Conservation (phyloP, 2,329 filamentous ascomycete species). For the Pezicula neosporulosa region DNA sequence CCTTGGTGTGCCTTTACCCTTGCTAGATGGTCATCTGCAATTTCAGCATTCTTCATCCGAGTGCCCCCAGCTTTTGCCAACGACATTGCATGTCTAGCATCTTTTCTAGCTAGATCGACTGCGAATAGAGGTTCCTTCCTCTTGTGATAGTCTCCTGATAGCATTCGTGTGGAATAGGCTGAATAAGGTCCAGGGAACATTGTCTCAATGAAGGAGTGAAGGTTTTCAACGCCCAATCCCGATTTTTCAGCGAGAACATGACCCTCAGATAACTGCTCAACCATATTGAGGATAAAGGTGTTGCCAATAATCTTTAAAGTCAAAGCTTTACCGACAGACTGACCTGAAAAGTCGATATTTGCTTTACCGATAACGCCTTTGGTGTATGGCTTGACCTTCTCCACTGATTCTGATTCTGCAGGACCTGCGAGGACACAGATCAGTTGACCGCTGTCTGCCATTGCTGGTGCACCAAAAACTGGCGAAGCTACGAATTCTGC, state of each 20-base stretch:
- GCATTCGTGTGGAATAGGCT: slow-evolving; percentile 73
- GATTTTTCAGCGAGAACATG: slow-evolving; percentile 77
- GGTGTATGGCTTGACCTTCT: slow-evolving; percentile 66
- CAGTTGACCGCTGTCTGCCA: slow-evolving; percentile 68
- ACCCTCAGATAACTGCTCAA: slow-evolving; percentile 73
- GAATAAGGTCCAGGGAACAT: slow-evolving; percentile 76
- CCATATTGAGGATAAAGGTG: slow-evolving; percentile 74
- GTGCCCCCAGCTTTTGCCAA: slow-evolving; percentile 62
- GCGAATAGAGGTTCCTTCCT: slow-evolving; percentile 77
- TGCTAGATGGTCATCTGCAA: slow-evolving; percentile 66
- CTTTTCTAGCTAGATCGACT: slow-evolving; percentile 80
- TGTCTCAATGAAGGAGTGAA: slow-evolving; percentile 68
- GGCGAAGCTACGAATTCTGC: slow-evolving; percentile 71
- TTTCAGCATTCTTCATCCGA: slow-evolving; percentile 60
- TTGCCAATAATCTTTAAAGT: slow-evolving; percentile 82
- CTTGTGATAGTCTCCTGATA: slow-evolving; percentile 71
- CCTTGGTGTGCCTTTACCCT: slow-evolving; percentile 68
- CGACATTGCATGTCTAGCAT: slow-evolving; percentile 68
- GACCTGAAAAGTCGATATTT: slow-evolving; percentile 67
- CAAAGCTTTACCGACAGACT: slow-evolving; percentile 63
- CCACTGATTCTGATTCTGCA: slow-evolving; percentile 50
- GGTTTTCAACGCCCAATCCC: slow-evolving; percentile 65
- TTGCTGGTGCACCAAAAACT: slow-evolving; percentile 69
- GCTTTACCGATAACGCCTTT: slow-evolving; percentile 67
- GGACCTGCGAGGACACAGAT: slow-evolving; percentile 72